phyloP scores from a whole-genome alignment of 2,329 filamentous ascomycete genomes.

The Harringtonia aguacate region DNA sequence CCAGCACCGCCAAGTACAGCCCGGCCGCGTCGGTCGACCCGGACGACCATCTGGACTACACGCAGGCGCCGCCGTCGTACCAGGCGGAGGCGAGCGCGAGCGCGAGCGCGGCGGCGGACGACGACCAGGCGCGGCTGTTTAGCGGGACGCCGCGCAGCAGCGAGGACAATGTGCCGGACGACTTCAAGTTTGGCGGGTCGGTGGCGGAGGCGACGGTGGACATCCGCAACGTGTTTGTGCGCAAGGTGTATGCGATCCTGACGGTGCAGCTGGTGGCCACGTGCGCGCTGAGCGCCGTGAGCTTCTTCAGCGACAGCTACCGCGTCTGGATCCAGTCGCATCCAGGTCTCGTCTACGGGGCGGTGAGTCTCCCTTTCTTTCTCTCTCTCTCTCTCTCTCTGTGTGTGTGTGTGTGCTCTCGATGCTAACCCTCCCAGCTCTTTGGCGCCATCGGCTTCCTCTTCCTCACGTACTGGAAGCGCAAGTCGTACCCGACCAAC shows the following conservation, averaged over 20 bases:
- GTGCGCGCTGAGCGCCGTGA: slow-evolving; percentile 66
- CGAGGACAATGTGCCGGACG: slow-evolving; percentile 87
- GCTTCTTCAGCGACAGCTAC: slow-evolving; percentile 74
- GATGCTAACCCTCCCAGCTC: slow-evolving; percentile 35
- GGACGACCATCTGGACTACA: slow-evolving; percentile 54
- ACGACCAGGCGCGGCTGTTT: slow-evolving; percentile 46
- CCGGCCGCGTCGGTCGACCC: slow-evolving; percentile 80
- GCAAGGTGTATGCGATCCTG: slow-evolving; percentile 96
- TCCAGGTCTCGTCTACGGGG: slow-evolving; percentile 66
- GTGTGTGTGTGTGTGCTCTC: too few species aligned
- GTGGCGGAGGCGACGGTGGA: slow-evolving; percentile 90
- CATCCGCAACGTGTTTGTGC: slow-evolving; percentile 92
- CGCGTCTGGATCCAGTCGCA: slow-evolving; percentile 79
- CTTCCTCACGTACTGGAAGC: slow-evolving; percentile 87
- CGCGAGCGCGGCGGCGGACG: slow-evolving; percentile 41
- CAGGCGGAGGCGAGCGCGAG: slow-evolving; percentile 34
- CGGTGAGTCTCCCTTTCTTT: neutral
- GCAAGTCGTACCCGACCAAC: slow-evolving; percentile 90
- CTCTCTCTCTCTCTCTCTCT: neutral
- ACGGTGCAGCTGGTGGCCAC: slow-evolving; percentile 90
- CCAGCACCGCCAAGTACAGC: slow-evolving; percentile 66
- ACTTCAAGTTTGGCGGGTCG: slow-evolving; percentile 96
- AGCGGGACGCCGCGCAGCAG: slow-evolving; percentile 63
- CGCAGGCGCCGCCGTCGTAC: slow-evolving; percentile 78
- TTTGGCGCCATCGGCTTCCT: slow-evolving; percentile 77